These are phyloP conservation scores for Reticulascus tulasneorum DNA, from an alignment of 2,329 filamentous ascomycete species.

Conservation along the genomic window DNA sequence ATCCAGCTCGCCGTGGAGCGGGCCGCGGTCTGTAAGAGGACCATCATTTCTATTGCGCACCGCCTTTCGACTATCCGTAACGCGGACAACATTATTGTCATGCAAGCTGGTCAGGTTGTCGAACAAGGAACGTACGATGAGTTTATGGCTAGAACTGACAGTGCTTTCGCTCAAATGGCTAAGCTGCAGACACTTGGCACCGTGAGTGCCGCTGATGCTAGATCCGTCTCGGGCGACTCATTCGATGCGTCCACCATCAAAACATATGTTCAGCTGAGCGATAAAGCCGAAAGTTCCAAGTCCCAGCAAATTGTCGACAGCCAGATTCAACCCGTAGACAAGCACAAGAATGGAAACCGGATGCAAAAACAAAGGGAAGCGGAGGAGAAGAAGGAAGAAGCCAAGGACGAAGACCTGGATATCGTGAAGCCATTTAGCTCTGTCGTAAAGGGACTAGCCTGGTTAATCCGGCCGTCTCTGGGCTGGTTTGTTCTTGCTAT, in stretches of 20 bases:
- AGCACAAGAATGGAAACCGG: no score
- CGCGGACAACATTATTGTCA: constrained; percentile 64
- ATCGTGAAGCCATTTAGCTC: constrained; percentile 14
- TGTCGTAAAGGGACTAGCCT: constrained; percentile 13
- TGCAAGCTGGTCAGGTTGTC: constrained; percentile 55
- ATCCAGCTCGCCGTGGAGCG: constrained; percentile 38
- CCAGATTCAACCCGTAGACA: no score
- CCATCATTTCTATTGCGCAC: constrained; percentile 64
- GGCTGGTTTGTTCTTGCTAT: constrained; percentile 41
- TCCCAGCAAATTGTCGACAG: neutral
- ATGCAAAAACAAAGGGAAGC: neutral
- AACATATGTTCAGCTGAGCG: constrained; percentile 5
- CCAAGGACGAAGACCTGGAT: constrained; percentile 6
- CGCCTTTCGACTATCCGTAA: constrained; percentile 57
- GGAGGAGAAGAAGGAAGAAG: constrained; percentile 4
- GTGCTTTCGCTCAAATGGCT: constrained; percentile 21
- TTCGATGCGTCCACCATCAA: constrained; percentile 12
- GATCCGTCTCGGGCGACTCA: constrained; percentile 14
- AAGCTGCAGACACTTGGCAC: constrained; percentile 18
- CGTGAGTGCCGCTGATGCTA: constrained; percentile 9
- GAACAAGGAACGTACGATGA: constrained; percentile 63
- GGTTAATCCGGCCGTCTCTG: constrained; percentile 28
- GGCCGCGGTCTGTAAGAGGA: constrained; percentile 43
- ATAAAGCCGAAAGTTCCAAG: constrained; percentile 6
- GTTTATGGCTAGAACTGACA: constrained; percentile 44